phyloP scores from a whole-genome alignment of 352 stramenopile species.

The Peronospora farinosa region DNA sequence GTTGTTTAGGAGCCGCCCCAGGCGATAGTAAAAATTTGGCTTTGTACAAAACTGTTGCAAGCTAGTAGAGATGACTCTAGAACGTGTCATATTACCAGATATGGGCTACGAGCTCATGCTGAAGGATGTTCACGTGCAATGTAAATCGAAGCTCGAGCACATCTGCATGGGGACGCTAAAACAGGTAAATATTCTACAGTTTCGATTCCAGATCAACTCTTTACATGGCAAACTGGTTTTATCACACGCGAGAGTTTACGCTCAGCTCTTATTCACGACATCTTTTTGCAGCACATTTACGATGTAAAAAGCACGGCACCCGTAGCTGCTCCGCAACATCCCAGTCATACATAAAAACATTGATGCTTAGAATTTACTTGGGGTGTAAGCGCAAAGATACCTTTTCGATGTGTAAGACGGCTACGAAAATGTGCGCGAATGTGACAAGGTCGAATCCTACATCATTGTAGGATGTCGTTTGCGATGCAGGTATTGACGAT shows the following conservation, averaged over 20 bases:
- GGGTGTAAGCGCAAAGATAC: too few relatives aligned
- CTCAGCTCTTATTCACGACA: constrained; percentile 83
- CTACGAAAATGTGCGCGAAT: constrained; percentile 72
- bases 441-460: constrained; percentile 61
- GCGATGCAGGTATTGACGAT: constrained; percentile 49
- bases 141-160: constrained; percentile 87
- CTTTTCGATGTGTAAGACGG: too few relatives aligned
- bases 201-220: constrained; percentile 88
- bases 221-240: constrained; percentile 79
- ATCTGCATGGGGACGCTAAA: constrained; percentile 72
- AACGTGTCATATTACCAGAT: constrained; percentile 79
- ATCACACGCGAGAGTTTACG: constrained; percentile 86
- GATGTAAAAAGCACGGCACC: constrained; percentile 82
- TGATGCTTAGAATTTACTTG: constrained; percentile 86
- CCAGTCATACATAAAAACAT: constrained; percentile 84
- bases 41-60: constrained; percentile 67
- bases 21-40: constrained; percentile 63
- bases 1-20: constrained; percentile 55
- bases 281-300: constrained; percentile 88
- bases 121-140: constrained; percentile 89
- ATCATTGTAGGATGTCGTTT: constrained; percentile 77
- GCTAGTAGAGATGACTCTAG: constrained; percentile 44
- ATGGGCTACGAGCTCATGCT: constrained; percentile 90
- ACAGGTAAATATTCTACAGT: constrained; percentile 84
- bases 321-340: constrained; percentile 65